These are phyloP conservation scores for Saccharum hybrid DNA, from an alignment of 202 grass and related monocot genomes.

Conservation along the genomic window DNA sequence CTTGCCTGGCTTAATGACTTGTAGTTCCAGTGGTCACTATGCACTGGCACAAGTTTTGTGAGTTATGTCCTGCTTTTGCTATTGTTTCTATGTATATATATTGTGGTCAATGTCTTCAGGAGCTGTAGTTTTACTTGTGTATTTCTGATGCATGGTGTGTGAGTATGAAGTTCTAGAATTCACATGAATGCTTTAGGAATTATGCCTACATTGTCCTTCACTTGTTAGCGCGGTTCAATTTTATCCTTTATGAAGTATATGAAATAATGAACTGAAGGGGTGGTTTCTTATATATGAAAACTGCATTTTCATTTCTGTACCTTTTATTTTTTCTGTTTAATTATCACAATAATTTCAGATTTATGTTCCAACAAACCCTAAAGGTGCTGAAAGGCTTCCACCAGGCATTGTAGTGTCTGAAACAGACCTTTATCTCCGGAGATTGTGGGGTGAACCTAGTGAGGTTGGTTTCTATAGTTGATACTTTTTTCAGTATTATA, in stretches of 20 bases:
- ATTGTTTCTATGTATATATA: not conserved
- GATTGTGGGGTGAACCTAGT: conserved; percentile 88
- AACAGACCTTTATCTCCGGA: conserved; percentile 74
- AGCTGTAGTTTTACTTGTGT: conserved; percentile 3
- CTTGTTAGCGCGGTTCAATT: not conserved
- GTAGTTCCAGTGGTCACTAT: conserved; percentile 22
- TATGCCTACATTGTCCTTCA: not conserved
- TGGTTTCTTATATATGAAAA: not conserved
- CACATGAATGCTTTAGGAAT: not conserved
- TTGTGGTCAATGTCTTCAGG: conserved; percentile 3
- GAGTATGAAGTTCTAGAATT: conserved; percentile 8
- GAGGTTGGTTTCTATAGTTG: conserved; percentile 64
- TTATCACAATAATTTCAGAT: conserved; percentile 51
- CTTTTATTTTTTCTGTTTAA: not conserved
- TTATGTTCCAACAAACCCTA: conserved; percentile 86
- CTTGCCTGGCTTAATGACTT: conserved; percentile 15
- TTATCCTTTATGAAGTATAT: not conserved
- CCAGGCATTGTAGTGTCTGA: conserved; percentile 83
- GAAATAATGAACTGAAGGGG: conserved; percentile 1
- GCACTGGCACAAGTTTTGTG: not conserved
- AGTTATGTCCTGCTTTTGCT: not conserved
- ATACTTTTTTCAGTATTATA: not conserved
- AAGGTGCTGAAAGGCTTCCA: conserved; percentile 85
- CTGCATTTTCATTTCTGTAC: not conserved
- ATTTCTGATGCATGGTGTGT: conserved; percentile 3